Conservation (phyloP, 1,139 yeast genomes). For the Pneumocystis wakefieldiae region DNA sequence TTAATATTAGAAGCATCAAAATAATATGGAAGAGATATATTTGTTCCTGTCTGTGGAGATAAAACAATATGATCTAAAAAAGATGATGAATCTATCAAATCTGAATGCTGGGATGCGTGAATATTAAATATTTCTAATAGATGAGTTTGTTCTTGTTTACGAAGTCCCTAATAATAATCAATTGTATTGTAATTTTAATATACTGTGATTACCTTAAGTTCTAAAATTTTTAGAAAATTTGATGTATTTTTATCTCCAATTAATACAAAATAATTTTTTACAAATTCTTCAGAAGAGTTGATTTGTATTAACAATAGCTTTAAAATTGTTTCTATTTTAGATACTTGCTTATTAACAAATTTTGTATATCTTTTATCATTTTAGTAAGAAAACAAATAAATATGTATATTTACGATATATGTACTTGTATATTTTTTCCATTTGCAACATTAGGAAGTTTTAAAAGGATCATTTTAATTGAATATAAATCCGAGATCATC, state of each 20-base stretch:
- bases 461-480: conserved; percentile 42
- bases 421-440: conserved; percentile 10
- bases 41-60: not conserved
- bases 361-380: conserved; percentile 26
- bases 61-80: not conserved
- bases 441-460: conserved; percentile 31
- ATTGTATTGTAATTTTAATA: conserved; percentile 22
- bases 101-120: not conserved
- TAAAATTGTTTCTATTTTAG: conserved; percentile 45
- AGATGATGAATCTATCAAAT: conserved; percentile 1
- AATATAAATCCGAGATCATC: conserved; percentile 53
- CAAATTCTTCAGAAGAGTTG: conserved; percentile 51
- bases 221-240: conserved; percentile 52
- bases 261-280: conserved; percentile 49
- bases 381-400: not conserved
- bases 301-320: conserved; percentile 47
- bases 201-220: conserved; percentile 33
- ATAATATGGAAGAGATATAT: not conserved
- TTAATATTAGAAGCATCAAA: not conserved
- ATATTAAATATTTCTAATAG: not conserved
- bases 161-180: not conserved
- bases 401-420: conserved; percentile 8
- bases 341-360: conserved; percentile 36
- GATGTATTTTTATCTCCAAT: conserved; percentile 49
- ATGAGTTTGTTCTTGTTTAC: not conserved